phyloP scores from a whole-genome alignment of 306 rosid species.

The Fragaria vesca region DNA sequence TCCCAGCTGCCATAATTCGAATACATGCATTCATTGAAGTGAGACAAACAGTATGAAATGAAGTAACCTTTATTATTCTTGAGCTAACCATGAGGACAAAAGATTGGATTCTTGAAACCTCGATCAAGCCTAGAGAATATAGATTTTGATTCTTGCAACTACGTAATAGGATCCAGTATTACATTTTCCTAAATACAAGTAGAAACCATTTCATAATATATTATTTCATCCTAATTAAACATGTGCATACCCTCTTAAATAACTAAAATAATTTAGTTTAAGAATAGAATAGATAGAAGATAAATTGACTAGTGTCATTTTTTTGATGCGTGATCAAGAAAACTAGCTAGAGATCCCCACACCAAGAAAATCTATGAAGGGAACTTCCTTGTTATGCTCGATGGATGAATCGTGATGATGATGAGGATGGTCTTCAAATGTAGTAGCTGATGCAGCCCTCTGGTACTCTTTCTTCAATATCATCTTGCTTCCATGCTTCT shows the following conservation, averaged over 20 bases:
- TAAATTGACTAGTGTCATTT: conserved; percentile 26
- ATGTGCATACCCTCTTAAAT: conserved; percentile 1
- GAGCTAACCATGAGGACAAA: neutral
- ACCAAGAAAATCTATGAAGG: conserved; percentile 90
- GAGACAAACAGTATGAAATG: conserved; percentile 11
- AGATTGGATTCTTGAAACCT: conserved; percentile 9
- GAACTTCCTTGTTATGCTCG: conserved; percentile 43
- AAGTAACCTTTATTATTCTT: neutral
- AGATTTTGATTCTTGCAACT: neutral
- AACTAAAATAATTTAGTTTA: neutral
- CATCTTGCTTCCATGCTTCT: conserved; percentile 7
- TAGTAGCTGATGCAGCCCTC: conserved; percentile 12
- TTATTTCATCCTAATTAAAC: conserved; percentile 13
- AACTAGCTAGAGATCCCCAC: conserved; percentile 54
- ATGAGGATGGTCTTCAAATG: conserved; percentile 33
- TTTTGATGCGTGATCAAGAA: conserved; percentile 33
- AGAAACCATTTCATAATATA: neutral
- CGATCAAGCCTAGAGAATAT: conserved; percentile 10
- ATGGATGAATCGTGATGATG: conserved; percentile 26
- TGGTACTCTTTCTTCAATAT: neutral
- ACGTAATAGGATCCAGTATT: neutral
- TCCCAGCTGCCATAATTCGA: neutral
- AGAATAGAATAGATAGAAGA: neutral
- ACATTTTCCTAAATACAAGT: neutral
- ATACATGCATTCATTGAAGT: conserved; percentile 14